Base-by-base conservation (phyloP, 202 grass and related monocot species). In the Sporobolus alterniflorus region DNA sequence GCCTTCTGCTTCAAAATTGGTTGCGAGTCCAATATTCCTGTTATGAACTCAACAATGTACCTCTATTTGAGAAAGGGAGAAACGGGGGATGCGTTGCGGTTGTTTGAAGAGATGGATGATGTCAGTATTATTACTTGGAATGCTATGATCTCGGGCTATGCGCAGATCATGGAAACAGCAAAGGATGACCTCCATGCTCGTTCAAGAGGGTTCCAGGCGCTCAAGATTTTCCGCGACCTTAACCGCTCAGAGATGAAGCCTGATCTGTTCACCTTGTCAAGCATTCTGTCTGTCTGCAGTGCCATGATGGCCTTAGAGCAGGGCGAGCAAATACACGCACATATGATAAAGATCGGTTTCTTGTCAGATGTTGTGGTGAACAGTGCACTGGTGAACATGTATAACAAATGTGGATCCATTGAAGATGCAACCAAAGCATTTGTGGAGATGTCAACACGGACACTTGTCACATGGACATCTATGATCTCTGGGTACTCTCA, bases 401-500 rank as follows among this genome's bases (percentile, higher is more conserved):
- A 97, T 51, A 94, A 75, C 81, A 97, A 97, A 77, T 97, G 94
- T 69, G 94, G 94, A 16, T 84, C 62, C 57, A 88, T 94, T 9
- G 78, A 92, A 10, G 64, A 89, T 24, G 87, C 89, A 74, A 86
- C 80, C 63, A 97, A 94, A 82, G 91, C 89, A 5, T 97, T 97
- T 55, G 71, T 88, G 0, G 91, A 97, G 72, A 97, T 94, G 89
- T 77, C 85, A 21, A 90, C 40, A 64, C 91, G 94, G 28, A 92
- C 91, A 25, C 69, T 84, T 75, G 82, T 97, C 82, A 88, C 89
- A 28, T 97, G 91, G 91, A 97, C 91, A 80, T 92, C 89, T 51
- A 94, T 97, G 94, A 89, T 97, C 21, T 88, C 94, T 26, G 85
- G 82, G 14, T 97, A 94, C 77, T 92, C 94, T 2, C 94, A 97